Conservation (phyloP, 345 rosid genomes). For the Gossypium herbaceum region DNA sequence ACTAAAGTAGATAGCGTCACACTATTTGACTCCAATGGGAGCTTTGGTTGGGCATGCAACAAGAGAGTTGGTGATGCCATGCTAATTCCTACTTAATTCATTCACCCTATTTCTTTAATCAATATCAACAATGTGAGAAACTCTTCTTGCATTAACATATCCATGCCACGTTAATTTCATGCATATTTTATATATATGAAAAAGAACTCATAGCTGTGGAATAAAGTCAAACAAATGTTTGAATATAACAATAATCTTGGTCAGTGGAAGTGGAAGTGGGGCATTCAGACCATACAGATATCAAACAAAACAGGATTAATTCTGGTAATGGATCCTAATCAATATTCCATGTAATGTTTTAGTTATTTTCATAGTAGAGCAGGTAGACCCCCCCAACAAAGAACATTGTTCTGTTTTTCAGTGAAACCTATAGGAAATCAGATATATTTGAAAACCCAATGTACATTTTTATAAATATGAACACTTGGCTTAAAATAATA, state of each 20-base stretch:
- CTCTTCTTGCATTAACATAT: background rate
- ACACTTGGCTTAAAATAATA: conserved; percentile 1
- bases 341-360: background rate
- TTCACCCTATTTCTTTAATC: background rate
- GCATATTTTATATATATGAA: background rate
- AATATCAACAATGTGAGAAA: background rate
- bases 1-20: background rate
- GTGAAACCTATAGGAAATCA: conserved; percentile 1
- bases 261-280: conserved; percentile 1
- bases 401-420: background rate
- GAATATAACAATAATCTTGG: conserved; percentile 3
- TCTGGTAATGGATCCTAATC: background rate
- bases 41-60: background rate
- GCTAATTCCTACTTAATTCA: conserved; percentile 2
- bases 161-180: background rate
- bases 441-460: conserved; percentile 16
- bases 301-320: background rate
- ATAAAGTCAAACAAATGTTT: conserved; percentile 17
- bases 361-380: background rate
- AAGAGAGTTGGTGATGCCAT: conserved; percentile 17
- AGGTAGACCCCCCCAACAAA: background rate
- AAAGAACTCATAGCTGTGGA: background rate
- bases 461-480: conserved; percentile 6
- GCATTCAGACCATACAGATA: background rate
- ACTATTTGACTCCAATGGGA: background rate